Evolutionary conservation across 1,284 basidiomycete species (phyloP).

Genomic region (Trametes hirsuta): DNA sequence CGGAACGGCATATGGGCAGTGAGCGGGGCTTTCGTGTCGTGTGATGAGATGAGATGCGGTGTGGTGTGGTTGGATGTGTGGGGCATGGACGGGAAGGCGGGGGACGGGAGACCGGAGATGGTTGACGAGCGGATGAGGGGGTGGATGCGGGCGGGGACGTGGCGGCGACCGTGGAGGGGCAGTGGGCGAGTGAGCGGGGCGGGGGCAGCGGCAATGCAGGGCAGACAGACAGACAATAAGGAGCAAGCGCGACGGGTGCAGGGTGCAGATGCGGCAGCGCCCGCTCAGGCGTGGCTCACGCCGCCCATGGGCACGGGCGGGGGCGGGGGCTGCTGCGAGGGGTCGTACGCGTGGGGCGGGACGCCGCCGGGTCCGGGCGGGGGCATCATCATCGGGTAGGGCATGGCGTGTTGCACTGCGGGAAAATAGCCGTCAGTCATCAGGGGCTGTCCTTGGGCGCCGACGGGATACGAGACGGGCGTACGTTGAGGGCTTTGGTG

Average conservation of each 20-base stretch:
- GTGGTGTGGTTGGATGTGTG: not conserved
- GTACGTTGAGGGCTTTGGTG: constrained; percentile 84
- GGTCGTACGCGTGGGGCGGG: constrained; percentile 74
- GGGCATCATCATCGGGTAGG: constrained; percentile 87
- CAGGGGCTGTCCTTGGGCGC: constrained; percentile 5
- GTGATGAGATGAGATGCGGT: not conserved
- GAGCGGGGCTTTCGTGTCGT: not conserved
- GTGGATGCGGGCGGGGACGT: not conserved
- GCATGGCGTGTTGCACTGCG: constrained; percentile 79
- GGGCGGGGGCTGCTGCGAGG: constrained; percentile 48
- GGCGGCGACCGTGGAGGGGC: not conserved
- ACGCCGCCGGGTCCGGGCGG: constrained; percentile 59
- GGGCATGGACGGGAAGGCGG: not conserved
- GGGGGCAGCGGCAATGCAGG: constrained; percentile 18
- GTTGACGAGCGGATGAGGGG: not conserved
- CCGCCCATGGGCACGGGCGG: constrained; percentile 74
- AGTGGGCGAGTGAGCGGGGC: constrained; percentile 14
- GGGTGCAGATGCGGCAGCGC: not conserved
- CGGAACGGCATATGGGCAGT: not conserved
- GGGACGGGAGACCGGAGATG: not conserved
- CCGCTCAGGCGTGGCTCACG: constrained; percentile 54
- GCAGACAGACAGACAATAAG: not conserved
- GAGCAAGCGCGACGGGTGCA: not conserved
- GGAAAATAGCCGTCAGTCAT: constrained; percentile 22
- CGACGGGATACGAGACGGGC: constrained; percentile 41